Conservation (phyloP, 805 yeast genomes). For the Scheffersomyces lignosus region DNA sequence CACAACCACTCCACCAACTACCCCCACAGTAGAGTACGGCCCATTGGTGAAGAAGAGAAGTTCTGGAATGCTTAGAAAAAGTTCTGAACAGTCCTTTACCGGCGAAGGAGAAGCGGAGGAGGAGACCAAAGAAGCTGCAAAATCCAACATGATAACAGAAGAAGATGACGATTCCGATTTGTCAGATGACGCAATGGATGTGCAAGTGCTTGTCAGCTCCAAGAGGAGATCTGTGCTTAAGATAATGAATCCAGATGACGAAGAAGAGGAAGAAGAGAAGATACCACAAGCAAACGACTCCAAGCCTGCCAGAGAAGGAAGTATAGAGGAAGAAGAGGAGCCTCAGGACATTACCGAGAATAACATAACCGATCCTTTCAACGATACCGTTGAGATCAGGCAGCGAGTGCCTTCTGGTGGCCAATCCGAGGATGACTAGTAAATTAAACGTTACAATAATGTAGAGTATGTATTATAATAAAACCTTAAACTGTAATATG, state of each 20-base stretch:
- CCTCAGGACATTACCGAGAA: not conserved
- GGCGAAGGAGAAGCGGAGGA: not conserved
- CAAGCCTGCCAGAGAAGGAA: slow-evolving; percentile 1
- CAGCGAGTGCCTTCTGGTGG: slow-evolving; percentile 13
- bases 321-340: slow-evolving; percentile 2
- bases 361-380: not conserved
- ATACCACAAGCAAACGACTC: not conserved
- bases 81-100: not conserved
- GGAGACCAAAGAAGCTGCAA: not conserved
- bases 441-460: not conserved
- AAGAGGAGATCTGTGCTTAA: slow-evolving; percentile 59
- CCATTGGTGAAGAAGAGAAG: slow-evolving; percentile 1
- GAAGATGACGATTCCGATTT: slow-evolving; percentile 32
- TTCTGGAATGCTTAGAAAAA: not conserved
- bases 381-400: slow-evolving; percentile 5
- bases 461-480: not conserved
- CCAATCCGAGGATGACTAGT: not conserved
- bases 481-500: not conserved
- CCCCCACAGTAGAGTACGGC: slow-evolving; percentile 12
- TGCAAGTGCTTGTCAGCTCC: slow-evolving; percentile 69
- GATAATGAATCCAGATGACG: slow-evolving; percentile 60
- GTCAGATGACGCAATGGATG: slow-evolving; percentile 55
- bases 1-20: slow-evolving; percentile 19
- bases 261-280: not conserved
- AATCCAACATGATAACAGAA: slow-evolving; percentile 1